Conservation (phyloP, 768 basidiomycete species). For the Mycena belliarum region DNA sequence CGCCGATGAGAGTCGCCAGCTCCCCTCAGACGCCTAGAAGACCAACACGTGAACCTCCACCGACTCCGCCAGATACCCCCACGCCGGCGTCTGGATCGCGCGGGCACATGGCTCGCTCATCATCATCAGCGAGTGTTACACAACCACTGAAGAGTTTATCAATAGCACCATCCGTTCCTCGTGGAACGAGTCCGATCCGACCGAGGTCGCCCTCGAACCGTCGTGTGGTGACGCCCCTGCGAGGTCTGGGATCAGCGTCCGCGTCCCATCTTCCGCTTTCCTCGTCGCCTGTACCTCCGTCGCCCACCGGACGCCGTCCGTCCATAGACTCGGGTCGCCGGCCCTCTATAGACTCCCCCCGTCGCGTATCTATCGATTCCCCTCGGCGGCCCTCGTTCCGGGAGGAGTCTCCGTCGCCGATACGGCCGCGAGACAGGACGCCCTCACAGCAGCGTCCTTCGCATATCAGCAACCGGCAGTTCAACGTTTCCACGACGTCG, state of each 20-base stretch:
- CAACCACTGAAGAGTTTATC: slow-evolving; percentile 41
- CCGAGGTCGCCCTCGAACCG: slow-evolving; percentile 44
- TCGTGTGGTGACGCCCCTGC: slow-evolving; percentile 42
- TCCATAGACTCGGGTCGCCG: slow-evolving; percentile 32
- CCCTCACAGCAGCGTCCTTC: slow-evolving; percentile 51
- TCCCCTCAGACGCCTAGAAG: slow-evolving; percentile 38
- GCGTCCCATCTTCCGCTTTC: slow-evolving; percentile 52
- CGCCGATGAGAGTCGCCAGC: slow-evolving; percentile 25
- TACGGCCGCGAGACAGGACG: slow-evolving; percentile 45
- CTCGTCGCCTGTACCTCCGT: slow-evolving; percentile 25
- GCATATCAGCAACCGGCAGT: slow-evolving; percentile 52
- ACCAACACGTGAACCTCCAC: slow-evolving; percentile 36
- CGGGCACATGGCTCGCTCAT: slow-evolving; percentile 33
- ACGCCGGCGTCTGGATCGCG: slow-evolving; percentile 43
- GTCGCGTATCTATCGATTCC: slow-evolving; percentile 36
- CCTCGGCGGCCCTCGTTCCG: slow-evolving; percentile 36
- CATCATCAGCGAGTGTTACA: slow-evolving; percentile 42
- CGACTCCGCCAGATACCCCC: slow-evolving; percentile 50
- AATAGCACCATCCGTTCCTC: slow-evolving; percentile 39
- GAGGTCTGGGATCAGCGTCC: slow-evolving; percentile 50
- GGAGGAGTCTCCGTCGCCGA: slow-evolving; percentile 45
- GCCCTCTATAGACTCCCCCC: slow-evolving; percentile 30
- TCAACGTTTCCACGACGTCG: slow-evolving; percentile 62
- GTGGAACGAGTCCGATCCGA: slow-evolving; percentile 42
- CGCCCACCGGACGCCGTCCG: slow-evolving; percentile 33